A percentile compares a stretch with the other conserved stretches of the same genome.
Conservation (phyloP, 805 yeast species). For the Kluyveromyces wickerhamii region DNA sequence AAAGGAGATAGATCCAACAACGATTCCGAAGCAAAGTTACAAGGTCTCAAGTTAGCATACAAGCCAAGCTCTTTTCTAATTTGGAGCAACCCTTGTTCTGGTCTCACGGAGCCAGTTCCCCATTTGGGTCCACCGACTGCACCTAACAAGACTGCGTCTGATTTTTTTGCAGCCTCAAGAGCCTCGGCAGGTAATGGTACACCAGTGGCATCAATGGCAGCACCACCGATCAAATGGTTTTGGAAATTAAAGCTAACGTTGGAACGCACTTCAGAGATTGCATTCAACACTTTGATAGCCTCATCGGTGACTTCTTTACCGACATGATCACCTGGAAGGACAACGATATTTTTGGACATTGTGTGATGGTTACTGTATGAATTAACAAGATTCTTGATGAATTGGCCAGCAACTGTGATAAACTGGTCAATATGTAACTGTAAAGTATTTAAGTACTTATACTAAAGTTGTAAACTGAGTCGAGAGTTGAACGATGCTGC, state of each 20-base stretch:
- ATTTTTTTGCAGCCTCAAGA: constrained; percentile 68
- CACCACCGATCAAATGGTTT: constrained; percentile 91
- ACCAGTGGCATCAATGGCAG: constrained; percentile 96
- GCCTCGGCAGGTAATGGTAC: constrained; percentile 82
- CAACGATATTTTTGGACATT: constrained; percentile 58
- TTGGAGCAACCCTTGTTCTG: constrained; percentile 92
- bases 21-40: constrained; percentile 82
- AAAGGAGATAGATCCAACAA: constrained; percentile 83
- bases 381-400: no score
- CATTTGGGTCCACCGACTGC: constrained; percentile 99
- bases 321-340: constrained; percentile 95
- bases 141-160: constrained; percentile 94
- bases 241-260: constrained; percentile 62
- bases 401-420: constrained; percentile 12
- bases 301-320: constrained; percentile 86
- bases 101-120: constrained; percentile 96
- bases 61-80: constrained; percentile 90
- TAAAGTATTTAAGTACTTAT: neutral
- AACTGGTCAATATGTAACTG: neutral
- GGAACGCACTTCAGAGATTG: constrained; percentile 56
- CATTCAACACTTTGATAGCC: constrained; percentile 84
- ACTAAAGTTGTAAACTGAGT: no score
- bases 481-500: no score
- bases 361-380: neutral
- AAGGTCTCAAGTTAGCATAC: constrained; percentile 95